A percentile compares a stretch with the other conserved stretches of the same genome.
Conservation (phyloP, 2,329 filamentous ascomycete species). For the Botrytis byssoidea region DNA sequence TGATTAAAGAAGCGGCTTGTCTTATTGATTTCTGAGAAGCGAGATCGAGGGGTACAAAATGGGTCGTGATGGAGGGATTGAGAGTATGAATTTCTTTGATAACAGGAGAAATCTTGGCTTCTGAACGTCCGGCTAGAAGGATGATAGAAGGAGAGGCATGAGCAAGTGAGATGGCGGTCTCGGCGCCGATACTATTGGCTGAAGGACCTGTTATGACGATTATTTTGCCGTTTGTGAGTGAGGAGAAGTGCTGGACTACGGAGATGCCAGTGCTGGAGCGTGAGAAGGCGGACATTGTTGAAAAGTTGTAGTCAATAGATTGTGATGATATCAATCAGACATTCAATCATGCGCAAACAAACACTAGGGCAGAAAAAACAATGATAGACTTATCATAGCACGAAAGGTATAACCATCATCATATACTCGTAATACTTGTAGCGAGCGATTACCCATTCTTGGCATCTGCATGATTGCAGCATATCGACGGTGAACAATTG, state of each 20-base stretch:
- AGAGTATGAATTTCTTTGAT: conserved; percentile 26
- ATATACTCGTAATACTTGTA: neutral
- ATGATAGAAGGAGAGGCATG: conserved; percentile 25
- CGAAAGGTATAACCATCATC: neutral
- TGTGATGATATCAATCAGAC: neutral
- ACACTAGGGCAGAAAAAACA: neutral
- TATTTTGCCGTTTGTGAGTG: neutral
- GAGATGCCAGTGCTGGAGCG: neutral
- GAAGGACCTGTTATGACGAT: conserved; percentile 29
- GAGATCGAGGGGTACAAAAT: conserved; percentile 38
- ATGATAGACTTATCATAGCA: neutral
- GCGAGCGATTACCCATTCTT: neutral
- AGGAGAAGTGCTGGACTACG: conserved; percentile 5
- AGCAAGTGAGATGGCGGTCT: conserved; percentile 31
- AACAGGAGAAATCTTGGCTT: conserved; percentile 28
- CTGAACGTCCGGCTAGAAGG: conserved; percentile 28
- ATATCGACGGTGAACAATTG: neutral
- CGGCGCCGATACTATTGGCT: conserved; percentile 26
- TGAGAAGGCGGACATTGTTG: neutral
- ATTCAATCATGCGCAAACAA: neutral
- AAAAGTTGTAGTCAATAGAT: neutral
- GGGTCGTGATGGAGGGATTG: conserved; percentile 20
- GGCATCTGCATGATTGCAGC: conserved; percentile 9
- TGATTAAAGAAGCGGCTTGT: conserved; percentile 23
- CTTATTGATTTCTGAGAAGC: conserved; percentile 39